phyloP scores from a whole-genome alignment of 768 basidiomycete species.

The Dacryopinax spathularia region DNA sequence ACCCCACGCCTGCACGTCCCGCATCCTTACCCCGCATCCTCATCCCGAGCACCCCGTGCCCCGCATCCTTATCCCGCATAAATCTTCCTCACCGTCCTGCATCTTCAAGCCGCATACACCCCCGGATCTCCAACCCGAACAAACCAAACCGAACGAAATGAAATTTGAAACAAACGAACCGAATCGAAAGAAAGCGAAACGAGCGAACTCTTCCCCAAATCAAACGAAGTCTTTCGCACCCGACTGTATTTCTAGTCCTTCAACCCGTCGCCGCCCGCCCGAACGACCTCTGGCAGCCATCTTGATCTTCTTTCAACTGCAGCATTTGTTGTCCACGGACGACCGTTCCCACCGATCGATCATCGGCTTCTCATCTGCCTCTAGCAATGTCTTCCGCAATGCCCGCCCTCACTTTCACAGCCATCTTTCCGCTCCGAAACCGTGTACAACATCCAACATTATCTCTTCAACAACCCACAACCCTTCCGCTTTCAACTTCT shows the following conservation, averaged over 20 bases:
- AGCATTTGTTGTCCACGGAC: background rate
- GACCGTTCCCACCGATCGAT: background rate
- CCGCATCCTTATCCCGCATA: background rate
- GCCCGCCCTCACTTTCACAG: background rate
- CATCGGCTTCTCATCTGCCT: background rate
- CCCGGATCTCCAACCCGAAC: background rate
- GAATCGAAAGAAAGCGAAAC: too few relatives aligned
- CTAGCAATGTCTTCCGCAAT: background rate
- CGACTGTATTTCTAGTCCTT: background rate
- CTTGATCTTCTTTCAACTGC: background rate
- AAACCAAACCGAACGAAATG: background rate
- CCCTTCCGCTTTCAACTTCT: too few relatives aligned
- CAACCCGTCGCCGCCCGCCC: background rate
- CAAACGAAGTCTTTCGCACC: background rate
- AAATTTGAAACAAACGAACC: background rate
- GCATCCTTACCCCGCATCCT: too few relatives aligned
- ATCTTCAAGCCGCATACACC: background rate
- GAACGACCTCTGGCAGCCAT: background rate
- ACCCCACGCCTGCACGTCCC: too few relatives aligned
- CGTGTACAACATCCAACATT: background rate
- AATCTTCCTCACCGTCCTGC: background rate
- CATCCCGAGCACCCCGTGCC: too few relatives aligned
- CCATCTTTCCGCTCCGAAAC: background rate
- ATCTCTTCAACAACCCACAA: too few relatives aligned
- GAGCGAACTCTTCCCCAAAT: too few relatives aligned